phyloP scores from a whole-genome alignment of 208 protist species.

The Leptomonas pyrrhocoris region DNA sequence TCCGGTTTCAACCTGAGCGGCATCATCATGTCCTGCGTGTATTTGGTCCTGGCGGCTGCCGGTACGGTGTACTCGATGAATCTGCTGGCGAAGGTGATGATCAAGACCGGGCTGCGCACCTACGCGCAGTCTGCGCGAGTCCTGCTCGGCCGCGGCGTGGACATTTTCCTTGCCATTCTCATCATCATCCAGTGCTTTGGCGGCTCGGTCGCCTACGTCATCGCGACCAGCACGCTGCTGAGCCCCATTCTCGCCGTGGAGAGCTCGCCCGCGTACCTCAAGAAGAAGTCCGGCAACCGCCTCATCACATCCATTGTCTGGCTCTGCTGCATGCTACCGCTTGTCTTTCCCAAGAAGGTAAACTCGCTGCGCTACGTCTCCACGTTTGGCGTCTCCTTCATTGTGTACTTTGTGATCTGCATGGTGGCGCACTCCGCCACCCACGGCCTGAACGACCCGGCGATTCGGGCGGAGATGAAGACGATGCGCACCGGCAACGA shows the following conservation, averaged over 20 bases:
- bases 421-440: slow-evolving; percentile 52
- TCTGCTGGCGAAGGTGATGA: slow-evolving; percentile 44
- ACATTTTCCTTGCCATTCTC: slow-evolving; percentile 53
- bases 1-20: slow-evolving; percentile 60
- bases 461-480: slow-evolving; percentile 37
- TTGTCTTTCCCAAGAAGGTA: slow-evolving; percentile 63
- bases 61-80: slow-evolving; percentile 63
- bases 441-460: slow-evolving; percentile 35
- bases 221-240: slow-evolving; percentile 52
- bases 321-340: slow-evolving; percentile 63
- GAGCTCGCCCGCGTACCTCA: slow-evolving; percentile 39
- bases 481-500: slow-evolving; percentile 41
- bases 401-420: slow-evolving; percentile 68
- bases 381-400: slow-evolving; percentile 49
- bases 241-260: slow-evolving; percentile 34
- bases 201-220: slow-evolving; percentile 62
- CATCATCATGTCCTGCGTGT: slow-evolving; percentile 48
- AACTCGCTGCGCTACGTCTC: slow-evolving; percentile 79
- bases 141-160: slow-evolving; percentile 55
- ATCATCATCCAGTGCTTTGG: slow-evolving; percentile 61
- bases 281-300: slow-evolving; percentile 39
- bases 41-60: slow-evolving; percentile 40
- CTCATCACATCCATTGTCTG: slow-evolving; percentile 55
- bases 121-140: slow-evolving; percentile 46
- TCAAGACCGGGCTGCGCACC: slow-evolving; percentile 39